These are phyloP conservation scores for Citrus unshiu DNA, from an alignment of 345 rosid species.

Conservation along the genomic window DNA sequence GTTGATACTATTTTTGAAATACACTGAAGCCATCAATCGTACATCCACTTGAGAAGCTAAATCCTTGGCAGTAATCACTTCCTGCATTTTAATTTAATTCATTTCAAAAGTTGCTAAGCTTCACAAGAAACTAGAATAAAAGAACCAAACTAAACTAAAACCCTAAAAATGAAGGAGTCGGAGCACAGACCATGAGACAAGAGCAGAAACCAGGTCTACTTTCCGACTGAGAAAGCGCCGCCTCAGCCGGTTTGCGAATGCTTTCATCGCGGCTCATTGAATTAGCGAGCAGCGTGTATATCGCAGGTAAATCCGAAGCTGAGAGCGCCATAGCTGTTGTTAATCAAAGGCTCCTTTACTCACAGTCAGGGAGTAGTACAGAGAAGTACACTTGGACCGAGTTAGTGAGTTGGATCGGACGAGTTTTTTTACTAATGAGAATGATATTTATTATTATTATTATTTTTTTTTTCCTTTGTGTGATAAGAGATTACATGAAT, in stretches of 20 bases:
- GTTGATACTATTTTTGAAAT: conserved; percentile 83
- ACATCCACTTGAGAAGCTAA: conserved; percentile 83
- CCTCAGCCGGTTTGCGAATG: conserved; percentile 84
- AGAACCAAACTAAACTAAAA: conserved; percentile 9
- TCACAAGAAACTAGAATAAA: conserved; percentile 11
- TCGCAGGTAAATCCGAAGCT: conserved; percentile 76
- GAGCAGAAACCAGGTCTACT: conserved; percentile 91
- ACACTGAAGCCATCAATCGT: conserved; percentile 89
- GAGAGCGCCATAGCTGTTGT: conserved; percentile 69
- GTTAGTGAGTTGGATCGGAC: conserved; percentile 39
- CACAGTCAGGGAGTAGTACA: conserved; percentile 4
- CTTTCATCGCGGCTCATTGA: conserved; percentile 88
- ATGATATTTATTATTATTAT: no score
- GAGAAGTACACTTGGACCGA: conserved; percentile 7
- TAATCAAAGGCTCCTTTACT: neutral
- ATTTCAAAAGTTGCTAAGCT: conserved; percentile 13
- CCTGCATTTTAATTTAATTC: conserved; percentile 41
- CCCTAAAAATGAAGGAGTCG: conserved; percentile 21
- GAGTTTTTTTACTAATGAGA: conserved; percentile 22
- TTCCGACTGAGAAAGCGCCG: conserved; percentile 83
- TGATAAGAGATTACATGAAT: neutral
- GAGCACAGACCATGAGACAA: conserved; percentile 73
- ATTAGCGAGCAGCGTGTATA: conserved; percentile 73
- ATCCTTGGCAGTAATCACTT: conserved; percentile 86
- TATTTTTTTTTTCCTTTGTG: neutral